Evolutionary conservation across 768 basidiomycete genomes (phyloP).

Genomic region (Panus rudis): DNA sequence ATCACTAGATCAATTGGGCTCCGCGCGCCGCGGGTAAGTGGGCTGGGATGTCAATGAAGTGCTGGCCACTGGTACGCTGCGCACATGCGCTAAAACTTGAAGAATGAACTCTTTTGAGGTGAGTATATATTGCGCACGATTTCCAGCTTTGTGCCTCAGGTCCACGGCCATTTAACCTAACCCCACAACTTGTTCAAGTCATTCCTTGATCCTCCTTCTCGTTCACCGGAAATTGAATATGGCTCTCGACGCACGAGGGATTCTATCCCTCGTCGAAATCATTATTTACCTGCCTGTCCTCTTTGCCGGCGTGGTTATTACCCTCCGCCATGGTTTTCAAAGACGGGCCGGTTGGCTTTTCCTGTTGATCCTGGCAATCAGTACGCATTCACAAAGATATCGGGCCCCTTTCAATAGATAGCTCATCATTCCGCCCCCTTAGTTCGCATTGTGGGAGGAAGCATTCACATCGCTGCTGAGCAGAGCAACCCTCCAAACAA

Average conservation of each 20-base stretch:
- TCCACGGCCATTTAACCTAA: too few relatives aligned
- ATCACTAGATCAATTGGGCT: too few relatives aligned
- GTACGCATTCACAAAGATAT: constrained; percentile 29
- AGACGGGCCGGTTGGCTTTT: constrained; percentile 63
- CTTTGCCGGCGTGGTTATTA: constrained; percentile 36
- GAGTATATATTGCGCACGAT: too few relatives aligned
- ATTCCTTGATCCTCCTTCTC: neutral
- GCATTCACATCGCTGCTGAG: constrained; percentile 51
- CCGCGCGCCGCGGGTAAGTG: too few relatives aligned
- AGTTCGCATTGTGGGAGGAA: constrained; percentile 56
- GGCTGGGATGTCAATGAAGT: too few relatives aligned
- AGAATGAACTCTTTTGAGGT: too few relatives aligned
- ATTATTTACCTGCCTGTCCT: constrained; percentile 54
- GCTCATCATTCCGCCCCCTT: constrained; percentile 3
- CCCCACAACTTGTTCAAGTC: neutral
- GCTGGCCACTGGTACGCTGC: too few relatives aligned
- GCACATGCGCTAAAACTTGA: too few relatives aligned
- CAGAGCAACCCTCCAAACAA: constrained; percentile 27
- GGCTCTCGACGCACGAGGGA: constrained; percentile 34
- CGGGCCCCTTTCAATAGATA: too few relatives aligned
- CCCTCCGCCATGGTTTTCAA: constrained; percentile 48
- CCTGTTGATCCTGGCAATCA: constrained; percentile 50
- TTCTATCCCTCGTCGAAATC: constrained; percentile 54
- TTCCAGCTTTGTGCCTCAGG: too few relatives aligned
- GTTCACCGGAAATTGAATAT: constrained; percentile 15